Conservation (phyloP, 768 basidiomycete species). For the Boletales sp. region DNA sequence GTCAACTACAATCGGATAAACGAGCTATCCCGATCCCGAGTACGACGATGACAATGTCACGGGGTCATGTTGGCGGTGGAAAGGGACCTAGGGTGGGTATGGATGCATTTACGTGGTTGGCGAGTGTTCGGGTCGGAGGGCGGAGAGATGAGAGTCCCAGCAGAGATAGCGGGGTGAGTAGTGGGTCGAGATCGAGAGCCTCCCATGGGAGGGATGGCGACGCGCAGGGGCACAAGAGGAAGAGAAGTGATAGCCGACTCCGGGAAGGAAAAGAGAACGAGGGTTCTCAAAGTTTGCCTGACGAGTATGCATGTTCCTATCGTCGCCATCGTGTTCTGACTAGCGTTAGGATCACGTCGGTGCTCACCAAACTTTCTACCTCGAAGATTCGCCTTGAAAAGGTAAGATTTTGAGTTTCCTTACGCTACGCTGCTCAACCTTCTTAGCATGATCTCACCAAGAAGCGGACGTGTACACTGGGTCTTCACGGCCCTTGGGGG, state of each 20-base stretch:
- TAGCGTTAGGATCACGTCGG: constrained; percentile 60
- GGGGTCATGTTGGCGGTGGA: constrained; percentile 43
- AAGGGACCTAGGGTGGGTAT: constrained; percentile 60
- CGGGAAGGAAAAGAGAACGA: constrained; percentile 33
- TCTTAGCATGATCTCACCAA: constrained; percentile 63
- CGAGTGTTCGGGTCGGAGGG: constrained; percentile 65
- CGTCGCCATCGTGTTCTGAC: neutral
- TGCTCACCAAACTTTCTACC: constrained; percentile 59
- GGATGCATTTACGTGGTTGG: constrained; percentile 70
- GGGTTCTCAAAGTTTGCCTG: constrained; percentile 55
- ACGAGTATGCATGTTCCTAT: constrained; percentile 52
- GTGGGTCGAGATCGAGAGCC: constrained; percentile 40
- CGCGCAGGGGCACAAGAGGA: constrained; percentile 25
- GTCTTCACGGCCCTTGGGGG: constrained; percentile 91
- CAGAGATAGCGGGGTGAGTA: constrained; percentile 46
- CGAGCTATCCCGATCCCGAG: constrained; percentile 21
- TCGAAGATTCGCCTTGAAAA: constrained; percentile 85
- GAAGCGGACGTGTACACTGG: constrained; percentile 78
- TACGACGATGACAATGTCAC: constrained; percentile 42
- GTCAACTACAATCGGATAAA: constrained; percentile 12
- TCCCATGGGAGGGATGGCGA: constrained; percentile 22
- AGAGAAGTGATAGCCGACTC: constrained; percentile 46
- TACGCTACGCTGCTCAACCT: constrained; percentile 2
- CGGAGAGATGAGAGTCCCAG: constrained; percentile 55
- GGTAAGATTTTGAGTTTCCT: constrained; percentile 37